phyloP scores from a whole-genome alignment of 2,329 filamentous ascomycete species.

The Penicillium sp. region DNA sequence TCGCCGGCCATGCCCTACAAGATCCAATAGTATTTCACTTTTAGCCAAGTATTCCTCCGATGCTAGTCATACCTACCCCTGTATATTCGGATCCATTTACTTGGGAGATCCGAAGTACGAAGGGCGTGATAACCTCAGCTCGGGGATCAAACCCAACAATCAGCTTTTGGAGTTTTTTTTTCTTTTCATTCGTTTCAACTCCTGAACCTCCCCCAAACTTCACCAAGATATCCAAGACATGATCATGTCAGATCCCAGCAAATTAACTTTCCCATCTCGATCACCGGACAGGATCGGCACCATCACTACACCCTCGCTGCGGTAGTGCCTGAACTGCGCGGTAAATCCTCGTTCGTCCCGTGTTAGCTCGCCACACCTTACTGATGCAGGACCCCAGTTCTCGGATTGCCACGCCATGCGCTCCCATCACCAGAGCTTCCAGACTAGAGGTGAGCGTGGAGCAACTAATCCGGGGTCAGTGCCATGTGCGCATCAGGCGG shows the following conservation, averaged over 20 bases:
- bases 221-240: slow-evolving; percentile 1
- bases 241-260: slow-evolving; percentile 4
- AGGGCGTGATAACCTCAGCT: neutral
- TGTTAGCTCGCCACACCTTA: slow-evolving; percentile 13
- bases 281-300: neutral
- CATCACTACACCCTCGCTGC: neutral
- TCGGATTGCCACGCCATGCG: neutral
- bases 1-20: neutral
- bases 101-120: neutral
- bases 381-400: neutral
- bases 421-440: neutral
- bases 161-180: neutral
- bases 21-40: neutral
- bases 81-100: neutral
- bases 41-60: neutral
- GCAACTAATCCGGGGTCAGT: slow-evolving; percentile 2
- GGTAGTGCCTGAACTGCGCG: slow-evolving; percentile 17
- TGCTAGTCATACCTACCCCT: neutral
- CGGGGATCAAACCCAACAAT: neutral
- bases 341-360: slow-evolving; percentile 14
- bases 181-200: too few relatives aligned
- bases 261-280: slow-evolving; percentile 1
- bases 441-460: slow-evolving; percentile 2
- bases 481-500: slow-evolving; percentile 24
- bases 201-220: neutral